Conservation (phyloP, 805 yeast species). For the Lachancea kluyveri region DNA sequence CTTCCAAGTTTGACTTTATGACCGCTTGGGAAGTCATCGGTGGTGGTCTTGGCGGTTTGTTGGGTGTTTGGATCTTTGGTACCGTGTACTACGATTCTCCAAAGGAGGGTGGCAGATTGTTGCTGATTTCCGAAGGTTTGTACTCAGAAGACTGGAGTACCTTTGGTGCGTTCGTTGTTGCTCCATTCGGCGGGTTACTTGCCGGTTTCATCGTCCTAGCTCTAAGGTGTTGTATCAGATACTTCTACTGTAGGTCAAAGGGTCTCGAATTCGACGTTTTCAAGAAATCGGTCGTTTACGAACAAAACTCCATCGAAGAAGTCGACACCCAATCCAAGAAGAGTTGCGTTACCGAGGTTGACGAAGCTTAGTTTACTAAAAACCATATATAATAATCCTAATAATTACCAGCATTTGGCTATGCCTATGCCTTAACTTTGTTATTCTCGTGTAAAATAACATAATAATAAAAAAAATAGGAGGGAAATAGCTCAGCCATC, state of each 20-base stretch:
- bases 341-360: too few relatives aligned
- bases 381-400: too few relatives aligned
- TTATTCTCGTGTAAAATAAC: too few relatives aligned
- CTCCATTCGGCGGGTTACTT: slow-evolving; percentile 74
- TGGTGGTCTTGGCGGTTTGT: slow-evolving; percentile 78
- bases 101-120: slow-evolving; percentile 65
- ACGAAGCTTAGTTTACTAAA: too few relatives aligned
- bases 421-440: too few relatives aligned
- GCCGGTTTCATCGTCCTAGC: slow-evolving; percentile 49
- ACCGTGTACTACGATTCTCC: slow-evolving; percentile 70
- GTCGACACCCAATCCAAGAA: too few relatives aligned
- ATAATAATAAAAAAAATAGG: too few relatives aligned
- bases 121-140: slow-evolving; percentile 74
- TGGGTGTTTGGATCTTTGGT: slow-evolving; percentile 80
- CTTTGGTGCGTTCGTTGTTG: slow-evolving; percentile 89
- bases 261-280: slow-evolving; percentile 3
- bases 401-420: too few relatives aligned
- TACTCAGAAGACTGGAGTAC: slow-evolving; percentile 87
- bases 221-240: slow-evolving; percentile 31
- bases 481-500: too few relatives aligned
- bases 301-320: slow-evolving; percentile 2
- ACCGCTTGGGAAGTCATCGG: slow-evolving; percentile 75
- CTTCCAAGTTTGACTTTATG: slow-evolving; percentile 58
- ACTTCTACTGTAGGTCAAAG: slow-evolving; percentile 4
- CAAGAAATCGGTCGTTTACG: slow-evolving; percentile 3